These are phyloP conservation scores for Lumnitzera racemosa DNA, from an alignment of 345 rosid species.

Conservation along the genomic window DNA sequence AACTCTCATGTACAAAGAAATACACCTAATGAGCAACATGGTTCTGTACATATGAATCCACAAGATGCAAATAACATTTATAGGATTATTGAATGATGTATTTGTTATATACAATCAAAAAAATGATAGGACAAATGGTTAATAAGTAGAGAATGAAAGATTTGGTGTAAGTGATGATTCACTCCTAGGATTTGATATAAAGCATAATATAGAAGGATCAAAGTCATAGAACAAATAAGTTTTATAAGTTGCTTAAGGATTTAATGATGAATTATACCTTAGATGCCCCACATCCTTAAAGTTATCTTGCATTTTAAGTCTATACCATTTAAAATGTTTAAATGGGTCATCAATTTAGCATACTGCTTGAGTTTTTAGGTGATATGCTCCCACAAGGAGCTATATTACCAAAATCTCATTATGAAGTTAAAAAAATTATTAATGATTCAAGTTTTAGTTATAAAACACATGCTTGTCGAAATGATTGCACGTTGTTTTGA, in stretches of 20 bases:
- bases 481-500: conserved; percentile 1
- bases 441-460: neutral
- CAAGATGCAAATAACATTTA: no score
- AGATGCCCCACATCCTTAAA: conserved; percentile 2
- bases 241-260: no score
- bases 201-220: neutral
- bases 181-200: neutral
- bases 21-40: no score
- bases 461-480: conserved; percentile 1
- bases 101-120: no score
- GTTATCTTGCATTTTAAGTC: neutral
- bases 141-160: no score
- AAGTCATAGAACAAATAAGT: neutral
- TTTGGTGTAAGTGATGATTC: no score
- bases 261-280: neutral
- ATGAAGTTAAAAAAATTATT: conserved; percentile 2
- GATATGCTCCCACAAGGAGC: neutral
- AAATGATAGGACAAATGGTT: no score
- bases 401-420: neutral
- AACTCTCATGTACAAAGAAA: no score
- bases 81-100: no score
- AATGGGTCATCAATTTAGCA: conserved; percentile 1
- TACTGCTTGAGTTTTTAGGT: conserved; percentile 1
- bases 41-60: no score
- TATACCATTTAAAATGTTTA: neutral